Conservation (phyloP, 116 monocot genomes). For the Trichopus zeylanicus region DNA sequence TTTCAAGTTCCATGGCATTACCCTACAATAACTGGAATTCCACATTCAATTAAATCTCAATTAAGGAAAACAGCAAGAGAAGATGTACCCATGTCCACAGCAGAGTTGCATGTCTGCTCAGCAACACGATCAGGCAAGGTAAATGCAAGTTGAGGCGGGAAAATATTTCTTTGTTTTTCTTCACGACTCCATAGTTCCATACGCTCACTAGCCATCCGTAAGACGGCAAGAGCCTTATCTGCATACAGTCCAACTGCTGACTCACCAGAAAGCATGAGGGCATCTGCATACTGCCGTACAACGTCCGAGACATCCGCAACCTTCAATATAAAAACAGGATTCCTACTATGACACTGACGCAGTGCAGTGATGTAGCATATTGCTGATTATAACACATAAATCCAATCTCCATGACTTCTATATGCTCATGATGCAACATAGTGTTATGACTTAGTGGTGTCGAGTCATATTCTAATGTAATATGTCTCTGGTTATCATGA, state of each 20-base stretch:
- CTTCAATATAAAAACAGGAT: constrained; percentile 11
- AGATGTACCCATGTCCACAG: constrained; percentile 36
- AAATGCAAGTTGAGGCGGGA: constrained; percentile 17
- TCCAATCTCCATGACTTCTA: too few relatives aligned
- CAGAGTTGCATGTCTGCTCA: constrained; percentile 36
- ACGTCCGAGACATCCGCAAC: constrained; percentile 57
- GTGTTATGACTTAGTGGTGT: too few relatives aligned
- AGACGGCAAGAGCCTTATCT: constrained; percentile 44
- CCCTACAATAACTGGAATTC: background rate
- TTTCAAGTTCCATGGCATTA: too few relatives aligned
- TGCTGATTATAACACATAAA: too few relatives aligned
- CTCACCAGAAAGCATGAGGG: constrained; percentile 63
- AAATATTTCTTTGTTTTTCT: constrained; percentile 18
- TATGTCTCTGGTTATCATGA: too few relatives aligned
- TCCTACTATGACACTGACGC: too few relatives aligned
- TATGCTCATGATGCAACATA: too few relatives aligned
- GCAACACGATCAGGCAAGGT: constrained; percentile 36
- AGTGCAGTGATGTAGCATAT: too few relatives aligned
- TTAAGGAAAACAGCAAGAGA: background rate
- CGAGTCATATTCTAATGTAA: too few relatives aligned
- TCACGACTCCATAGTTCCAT: constrained; percentile 43
- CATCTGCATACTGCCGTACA: constrained; percentile 48
- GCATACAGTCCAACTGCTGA: constrained; percentile 50
- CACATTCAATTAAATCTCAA: background rate
- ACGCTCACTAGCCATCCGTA: constrained; percentile 27